A percentile compares a stretch with the other conserved stretches of the same genome.
These are phyloP conservation scores for Taphrina confusa DNA, from an alignment of 1,139 yeast genomes.

Conservation along the genomic window DNA sequence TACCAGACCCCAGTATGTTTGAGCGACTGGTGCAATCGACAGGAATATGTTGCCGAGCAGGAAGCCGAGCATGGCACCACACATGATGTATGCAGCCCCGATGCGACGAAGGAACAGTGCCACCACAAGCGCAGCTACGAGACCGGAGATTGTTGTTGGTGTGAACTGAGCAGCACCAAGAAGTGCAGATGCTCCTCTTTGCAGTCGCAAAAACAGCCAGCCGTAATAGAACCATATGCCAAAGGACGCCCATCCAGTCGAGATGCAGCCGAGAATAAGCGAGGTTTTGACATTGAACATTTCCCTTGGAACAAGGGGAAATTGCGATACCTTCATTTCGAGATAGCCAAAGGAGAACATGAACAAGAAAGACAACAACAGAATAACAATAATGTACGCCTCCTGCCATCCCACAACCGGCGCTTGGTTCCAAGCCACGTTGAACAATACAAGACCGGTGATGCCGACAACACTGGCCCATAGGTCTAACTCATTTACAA, in stretches of 20 bases:
- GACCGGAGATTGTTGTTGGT: conserved; percentile 52
- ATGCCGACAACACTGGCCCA: conserved; percentile 15
- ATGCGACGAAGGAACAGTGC: conserved; percentile 42
- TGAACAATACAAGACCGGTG: conserved; percentile 23
- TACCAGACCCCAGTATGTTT: conserved; percentile 57
- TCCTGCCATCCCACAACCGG: conserved; percentile 17
- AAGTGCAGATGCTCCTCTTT: conserved; percentile 48
- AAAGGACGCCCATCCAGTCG: conserved; percentile 31
- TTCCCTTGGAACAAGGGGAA: conserved; percentile 27
- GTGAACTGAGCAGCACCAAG: conserved; percentile 50
- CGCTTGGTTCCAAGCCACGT: conserved; percentile 25
- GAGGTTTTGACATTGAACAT: conserved; percentile 14
- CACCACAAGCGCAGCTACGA: conserved; percentile 52
- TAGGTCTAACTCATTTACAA: conserved; percentile 2
- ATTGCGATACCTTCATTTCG: conserved; percentile 3
- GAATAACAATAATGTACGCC: conserved; percentile 13
- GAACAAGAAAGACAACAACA: conserved; percentile 7
- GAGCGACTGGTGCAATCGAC: conserved; percentile 40
- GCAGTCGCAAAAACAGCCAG: conserved; percentile 45
- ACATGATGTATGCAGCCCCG: conserved; percentile 44
- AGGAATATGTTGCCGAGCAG: conserved; percentile 44
- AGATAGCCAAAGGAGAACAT: conserved; percentile 2
- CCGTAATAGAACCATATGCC: conserved; percentile 27
- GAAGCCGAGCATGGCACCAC: conserved; percentile 48
- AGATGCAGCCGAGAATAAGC: conserved; percentile 15